Evolutionary conservation across 805 yeast species (phyloP), one percentile per base, ranked within the genome.

Genomic region (Starmerella apicola): DNA sequence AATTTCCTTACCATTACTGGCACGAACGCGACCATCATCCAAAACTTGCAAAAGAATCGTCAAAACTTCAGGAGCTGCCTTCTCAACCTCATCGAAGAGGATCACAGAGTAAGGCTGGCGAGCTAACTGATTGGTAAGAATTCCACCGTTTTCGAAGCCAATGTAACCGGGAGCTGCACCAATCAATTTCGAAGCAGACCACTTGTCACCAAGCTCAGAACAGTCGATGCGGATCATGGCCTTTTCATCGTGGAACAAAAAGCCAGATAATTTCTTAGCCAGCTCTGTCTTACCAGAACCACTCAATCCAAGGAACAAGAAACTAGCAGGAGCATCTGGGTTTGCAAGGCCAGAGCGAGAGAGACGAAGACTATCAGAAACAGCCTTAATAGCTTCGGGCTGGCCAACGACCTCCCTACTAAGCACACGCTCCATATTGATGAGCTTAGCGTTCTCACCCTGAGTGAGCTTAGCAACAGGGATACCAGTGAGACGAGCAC

Each of bases 251-350:
- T 94, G 82, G 65, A 91, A 91, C 55, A 91, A 70, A 67, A 91
- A 91, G 0, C 93, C 95, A 9, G 98, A 97, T 20, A 91, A 72
- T 55, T 86, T 91, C 73, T 91, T 91, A 19, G 98, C 97, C 52
- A 91, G 70, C 62, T 91, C 97, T 7, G 98, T 91, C 70, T 91
- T 91, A 73, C 98, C 98, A 5, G 95, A 84, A 53, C 98, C 98
- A 2, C 95, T 82, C 44, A 88, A 72, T 44, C 98, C 98, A 46
- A 93, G 67, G 71, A 91, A 91, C 56, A 91, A 57, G 72, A 91
- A 91, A 12, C 95, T 82, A 0, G 97, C 84, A 5, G 98, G 98
- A 51, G 93, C 95, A 61, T 85, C 74, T 39, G 98, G 98, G 60
- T 91, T 91, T 19, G 95, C 81, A 49, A 91, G 70, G 17, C 98